Percentiles rank a stretch among this genome's conserved stretches.
These are phyloP conservation scores for Phytomonas sp. DNA, from an alignment of 208 protist genomes.

Conservation along the genomic window DNA sequence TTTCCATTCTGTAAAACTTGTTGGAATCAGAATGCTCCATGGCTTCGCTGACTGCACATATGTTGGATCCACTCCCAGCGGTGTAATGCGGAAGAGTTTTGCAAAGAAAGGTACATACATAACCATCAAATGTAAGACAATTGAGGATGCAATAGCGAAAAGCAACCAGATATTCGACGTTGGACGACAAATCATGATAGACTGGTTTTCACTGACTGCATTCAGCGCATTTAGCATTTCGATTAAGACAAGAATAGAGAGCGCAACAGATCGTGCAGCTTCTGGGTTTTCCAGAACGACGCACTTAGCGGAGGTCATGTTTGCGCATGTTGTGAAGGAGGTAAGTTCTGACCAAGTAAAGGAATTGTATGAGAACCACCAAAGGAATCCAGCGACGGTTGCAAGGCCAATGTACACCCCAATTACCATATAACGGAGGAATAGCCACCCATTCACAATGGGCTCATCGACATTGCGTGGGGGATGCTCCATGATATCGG, in stretches of 20 bases:
- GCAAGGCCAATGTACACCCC: slow-evolving; percentile 80
- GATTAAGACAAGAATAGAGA: slow-evolving; percentile 91
- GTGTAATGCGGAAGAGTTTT: slow-evolving; percentile 79
- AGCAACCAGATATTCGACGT: slow-evolving; percentile 77
- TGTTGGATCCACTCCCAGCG: slow-evolving; percentile 56
- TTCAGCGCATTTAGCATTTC: slow-evolving; percentile 96
- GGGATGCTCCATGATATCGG: slow-evolving; percentile 86
- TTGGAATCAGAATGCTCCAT: slow-evolving; percentile 62
- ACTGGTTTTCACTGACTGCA: slow-evolving; percentile 90
- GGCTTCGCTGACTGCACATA: slow-evolving; percentile 33
- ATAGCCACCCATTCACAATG: slow-evolving; percentile 82
- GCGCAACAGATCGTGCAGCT: slow-evolving; percentile 74
- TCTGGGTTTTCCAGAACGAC: slow-evolving; percentile 42
- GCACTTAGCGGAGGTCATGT: slow-evolving; percentile 47
- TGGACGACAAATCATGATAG: slow-evolving; percentile 60
- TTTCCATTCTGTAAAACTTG: slow-evolving; percentile 83
- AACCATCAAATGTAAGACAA: slow-evolving; percentile 86
- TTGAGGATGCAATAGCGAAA: slow-evolving; percentile 69
- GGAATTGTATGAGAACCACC: slow-evolving; percentile 77
- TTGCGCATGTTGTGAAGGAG: slow-evolving; percentile 41
- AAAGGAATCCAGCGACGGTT: slow-evolving; percentile 73
- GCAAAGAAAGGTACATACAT: slow-evolving; percentile 88
- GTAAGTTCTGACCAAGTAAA: slow-evolving; percentile 61
- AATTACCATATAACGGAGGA: slow-evolving; percentile 78
- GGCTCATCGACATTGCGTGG: slow-evolving; percentile 79